Base-by-base conservation (phyloP, 1,284 basidiomycete species). In the Cutaneotrichosporon sp. region DNA sequence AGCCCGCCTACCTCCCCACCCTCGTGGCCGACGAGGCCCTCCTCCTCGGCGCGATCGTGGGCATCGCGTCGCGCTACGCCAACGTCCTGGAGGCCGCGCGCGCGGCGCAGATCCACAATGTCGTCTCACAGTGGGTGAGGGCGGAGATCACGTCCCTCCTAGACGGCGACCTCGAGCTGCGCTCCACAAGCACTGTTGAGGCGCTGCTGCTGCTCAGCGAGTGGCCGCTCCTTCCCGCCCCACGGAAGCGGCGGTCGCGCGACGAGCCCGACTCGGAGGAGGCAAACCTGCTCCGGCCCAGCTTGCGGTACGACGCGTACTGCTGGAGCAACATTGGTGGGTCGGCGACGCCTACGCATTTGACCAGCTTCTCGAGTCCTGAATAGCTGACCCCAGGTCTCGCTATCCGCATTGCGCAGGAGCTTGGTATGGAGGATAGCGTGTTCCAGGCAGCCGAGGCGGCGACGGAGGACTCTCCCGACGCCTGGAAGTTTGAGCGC, bases 391-490 rank as follows among this genome's bases (percentile, higher is more conserved):
- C n/a, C 3, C 14, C 18, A 54, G 57, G 57, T 5, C 33, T 43
- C n/a, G 63, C 63, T 1, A 59, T 64, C 10, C 59, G 63, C 7
- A 50, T 64, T 7, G 59, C 63, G 1, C 63, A 64, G 29, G 63
- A 64, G 25, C 59, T 64, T 3, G 63, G 63, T 14, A 58, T 64
- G 43, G 53, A 64, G 38, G 63, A 64, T 22, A 53, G 54, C 22
- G 51, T 53, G 20, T 53, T 53, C 33, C 33, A 34, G 22, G 51
- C 51, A 18, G 25, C n/a, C 25, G 25, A 33, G 18, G 22, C 33
- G 6, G n/a, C 34, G 18, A 16, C 1, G 18, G 33, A 33, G 8
- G 20, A 25, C 22, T n/a, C 2, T 6, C 34, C 34, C 4, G 51
- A 53, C n/a, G 27, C 25, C 3, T 63, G 61, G 61, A 55, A 56